Conservation (phyloP, 257 asterid species). For the Nicotiana undulata region DNA sequence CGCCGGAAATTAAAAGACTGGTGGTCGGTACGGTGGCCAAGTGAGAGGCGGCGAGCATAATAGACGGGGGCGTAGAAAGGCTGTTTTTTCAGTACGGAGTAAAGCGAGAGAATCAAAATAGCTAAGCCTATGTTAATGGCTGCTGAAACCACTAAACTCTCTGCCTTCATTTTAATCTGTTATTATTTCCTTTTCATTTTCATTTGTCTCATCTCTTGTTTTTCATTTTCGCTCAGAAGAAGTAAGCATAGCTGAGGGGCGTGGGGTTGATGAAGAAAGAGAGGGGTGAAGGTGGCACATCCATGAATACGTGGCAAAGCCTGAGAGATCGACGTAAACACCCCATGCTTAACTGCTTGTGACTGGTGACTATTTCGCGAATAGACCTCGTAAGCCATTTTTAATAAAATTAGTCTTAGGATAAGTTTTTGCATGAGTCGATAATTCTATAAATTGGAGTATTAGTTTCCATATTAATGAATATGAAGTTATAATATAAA, state of each 20-base stretch:
- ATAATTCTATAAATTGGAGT: too few relatives aligned
- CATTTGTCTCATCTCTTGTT: not conserved
- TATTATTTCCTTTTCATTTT: not conserved
- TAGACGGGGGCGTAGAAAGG: conserved; percentile 61
- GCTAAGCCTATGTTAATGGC: conserved; percentile 73
- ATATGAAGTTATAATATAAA: too few relatives aligned
- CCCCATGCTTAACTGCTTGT: not conserved
- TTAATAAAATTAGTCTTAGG: too few relatives aligned
- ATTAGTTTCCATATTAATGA: too few relatives aligned
- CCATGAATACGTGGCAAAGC: not conserved
- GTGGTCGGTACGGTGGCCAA: conserved; percentile 37
- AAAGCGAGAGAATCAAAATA: conserved; percentile 51
- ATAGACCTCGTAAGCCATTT: not conserved
- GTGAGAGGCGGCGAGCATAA: conserved; percentile 68
- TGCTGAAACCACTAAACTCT: conserved; percentile 60
- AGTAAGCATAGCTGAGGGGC: not conserved
- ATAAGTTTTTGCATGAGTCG: too few relatives aligned
- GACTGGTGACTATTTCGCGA: not conserved
- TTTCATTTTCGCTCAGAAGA: not conserved
- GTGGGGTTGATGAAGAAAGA: not conserved
- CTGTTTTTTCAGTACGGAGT: conserved; percentile 57
- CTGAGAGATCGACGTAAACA: not conserved
- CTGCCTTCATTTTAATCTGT: conserved; percentile 40
- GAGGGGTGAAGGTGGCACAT: not conserved
- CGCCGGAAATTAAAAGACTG: conserved; percentile 28